Evolutionary conservation across 352 stramenopile species (phyloP).

Genomic region (Phytophthora vignae): DNA sequence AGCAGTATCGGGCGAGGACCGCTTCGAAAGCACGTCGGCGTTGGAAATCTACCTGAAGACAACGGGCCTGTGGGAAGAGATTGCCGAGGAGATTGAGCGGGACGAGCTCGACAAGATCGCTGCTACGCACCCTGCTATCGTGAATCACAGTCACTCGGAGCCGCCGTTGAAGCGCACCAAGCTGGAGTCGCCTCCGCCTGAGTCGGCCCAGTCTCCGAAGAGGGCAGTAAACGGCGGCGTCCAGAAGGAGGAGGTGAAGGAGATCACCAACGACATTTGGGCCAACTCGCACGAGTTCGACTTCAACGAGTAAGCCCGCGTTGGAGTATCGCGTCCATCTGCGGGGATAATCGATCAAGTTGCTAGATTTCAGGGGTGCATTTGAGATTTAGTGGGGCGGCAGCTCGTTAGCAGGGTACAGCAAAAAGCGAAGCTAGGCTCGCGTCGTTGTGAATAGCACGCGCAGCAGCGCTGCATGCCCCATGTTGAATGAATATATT

Average conservation of each 20-base stretch:
- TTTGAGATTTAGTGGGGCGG: conserved; percentile 29
- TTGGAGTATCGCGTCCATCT: neutral
- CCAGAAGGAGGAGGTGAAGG: conserved; percentile 64
- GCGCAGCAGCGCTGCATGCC: conserved; percentile 5
- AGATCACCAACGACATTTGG: conserved; percentile 83
- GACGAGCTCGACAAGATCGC: conserved; percentile 29
- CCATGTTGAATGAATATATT: conserved; percentile 40
- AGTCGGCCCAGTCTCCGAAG: conserved; percentile 34
- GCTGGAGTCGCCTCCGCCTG: conserved; percentile 24
- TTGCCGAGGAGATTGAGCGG: conserved; percentile 41
- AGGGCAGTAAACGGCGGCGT: conserved; percentile 36
- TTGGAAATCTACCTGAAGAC: conserved; percentile 77
- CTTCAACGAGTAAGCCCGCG: conserved; percentile 49
- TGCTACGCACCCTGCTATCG: neutral
- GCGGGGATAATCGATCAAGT: conserved; percentile 22
- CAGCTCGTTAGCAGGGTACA: conserved; percentile 15
- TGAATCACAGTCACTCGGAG: conserved; percentile 3
- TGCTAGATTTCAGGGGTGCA: conserved; percentile 36
- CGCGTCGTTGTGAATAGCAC: conserved; percentile 11
- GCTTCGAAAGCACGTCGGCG: conserved; percentile 74
- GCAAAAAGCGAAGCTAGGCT: neutral
- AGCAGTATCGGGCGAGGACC: conserved; percentile 67
- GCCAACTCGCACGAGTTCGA: conserved; percentile 83
- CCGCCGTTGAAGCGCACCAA: conserved; percentile 39
- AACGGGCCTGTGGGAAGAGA: conserved; percentile 67